Evolutionary conservation across 2,329 filamentous ascomycete species (phyloP).

Genomic region (Geosmithia morbida): DNA sequence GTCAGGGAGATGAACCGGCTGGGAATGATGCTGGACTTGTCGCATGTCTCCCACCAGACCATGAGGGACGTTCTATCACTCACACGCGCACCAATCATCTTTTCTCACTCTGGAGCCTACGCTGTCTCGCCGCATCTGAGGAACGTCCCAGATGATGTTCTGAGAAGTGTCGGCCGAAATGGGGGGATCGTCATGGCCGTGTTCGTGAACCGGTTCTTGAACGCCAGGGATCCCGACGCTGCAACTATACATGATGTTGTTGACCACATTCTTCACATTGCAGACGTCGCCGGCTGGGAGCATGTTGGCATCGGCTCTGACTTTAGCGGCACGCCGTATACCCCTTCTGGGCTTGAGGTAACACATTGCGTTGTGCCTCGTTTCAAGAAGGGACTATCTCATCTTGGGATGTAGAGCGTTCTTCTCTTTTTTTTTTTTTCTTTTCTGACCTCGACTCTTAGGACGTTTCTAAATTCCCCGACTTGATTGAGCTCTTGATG

Average conservation of each 20-base stretch:
- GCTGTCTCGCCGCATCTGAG: constrained; percentile 14
- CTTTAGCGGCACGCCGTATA: constrained; percentile 9
- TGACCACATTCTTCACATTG: constrained; percentile 10
- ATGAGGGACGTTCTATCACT: constrained; percentile 15
- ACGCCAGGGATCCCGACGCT: constrained; percentile 8
- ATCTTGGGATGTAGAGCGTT: too few relatives aligned
- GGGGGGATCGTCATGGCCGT: constrained; percentile 23
- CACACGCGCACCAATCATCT: constrained; percentile 14
- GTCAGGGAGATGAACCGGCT: constrained; percentile 21
- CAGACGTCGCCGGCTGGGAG: constrained; percentile 11
- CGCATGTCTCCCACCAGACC: constrained; percentile 14
- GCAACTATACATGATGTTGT: constrained; percentile 12
- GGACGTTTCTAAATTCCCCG: constrained; percentile 19
- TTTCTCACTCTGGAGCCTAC: constrained; percentile 15
- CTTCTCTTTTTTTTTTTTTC: too few relatives aligned
- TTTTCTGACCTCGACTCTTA: not conserved
- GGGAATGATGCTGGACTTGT: constrained; percentile 18
- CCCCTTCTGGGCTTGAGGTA: constrained; percentile 5
- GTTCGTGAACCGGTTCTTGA: constrained; percentile 15
- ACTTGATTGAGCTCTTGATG: constrained; percentile 14
- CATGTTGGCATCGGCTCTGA: constrained; percentile 15
- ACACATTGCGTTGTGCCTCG: too few relatives aligned
- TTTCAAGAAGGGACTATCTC: too few relatives aligned
- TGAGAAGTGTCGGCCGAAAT: constrained; percentile 17
- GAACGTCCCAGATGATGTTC: constrained; percentile 25